Evolutionary conservation across 2,329 filamentous ascomycete species (phyloP).

Genomic region (Chaetomium globosum): DNA sequence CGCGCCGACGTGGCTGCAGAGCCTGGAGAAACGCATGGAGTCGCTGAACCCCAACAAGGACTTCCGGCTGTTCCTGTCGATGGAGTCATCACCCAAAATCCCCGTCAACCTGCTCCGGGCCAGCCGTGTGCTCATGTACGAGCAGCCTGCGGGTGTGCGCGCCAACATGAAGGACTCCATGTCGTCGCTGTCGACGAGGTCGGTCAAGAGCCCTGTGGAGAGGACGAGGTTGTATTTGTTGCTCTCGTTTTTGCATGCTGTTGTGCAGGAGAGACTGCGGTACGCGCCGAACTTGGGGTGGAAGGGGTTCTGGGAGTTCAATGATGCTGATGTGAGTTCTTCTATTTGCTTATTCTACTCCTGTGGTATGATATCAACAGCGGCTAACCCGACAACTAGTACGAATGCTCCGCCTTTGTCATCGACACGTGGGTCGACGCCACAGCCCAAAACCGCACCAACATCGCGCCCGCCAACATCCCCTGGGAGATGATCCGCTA

Average conservation of each 20-base stretch:
- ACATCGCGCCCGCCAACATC: constrained; percentile 89
- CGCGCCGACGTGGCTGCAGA: constrained; percentile 93
- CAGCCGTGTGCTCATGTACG: constrained; percentile 93
- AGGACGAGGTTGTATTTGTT: constrained; percentile 86
- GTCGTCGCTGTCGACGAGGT: constrained; percentile 74
- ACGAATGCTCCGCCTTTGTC: constrained; percentile 95
- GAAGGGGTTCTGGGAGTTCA: constrained; percentile 99
- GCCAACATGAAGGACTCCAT: constrained; percentile 99
- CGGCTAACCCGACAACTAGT: constrained; percentile 55
- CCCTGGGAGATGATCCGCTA: constrained; percentile 96
- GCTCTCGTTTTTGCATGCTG: constrained; percentile 91
- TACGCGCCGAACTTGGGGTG: constrained; percentile 93
- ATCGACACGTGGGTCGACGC: constrained; percentile 92
- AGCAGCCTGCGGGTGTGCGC: constrained; percentile 93
- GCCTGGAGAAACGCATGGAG: constrained; percentile 93
- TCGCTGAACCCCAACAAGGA: constrained; percentile 90
- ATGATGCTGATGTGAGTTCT: constrained; percentile 92
- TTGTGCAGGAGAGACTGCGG: constrained; percentile 89
- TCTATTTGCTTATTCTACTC: background rate
- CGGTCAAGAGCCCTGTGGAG: constrained; percentile 83
- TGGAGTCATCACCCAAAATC: constrained; percentile 97
- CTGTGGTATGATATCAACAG: constrained; percentile 64
- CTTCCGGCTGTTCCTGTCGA: constrained; percentile 94
- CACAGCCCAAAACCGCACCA: constrained; percentile 81
- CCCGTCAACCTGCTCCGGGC: constrained; percentile 93